A percentile compares a stretch with the other conserved stretches of the same genome.
Conservation (phyloP, 2,329 filamentous ascomycete species). For the Fusarium longipes region DNA sequence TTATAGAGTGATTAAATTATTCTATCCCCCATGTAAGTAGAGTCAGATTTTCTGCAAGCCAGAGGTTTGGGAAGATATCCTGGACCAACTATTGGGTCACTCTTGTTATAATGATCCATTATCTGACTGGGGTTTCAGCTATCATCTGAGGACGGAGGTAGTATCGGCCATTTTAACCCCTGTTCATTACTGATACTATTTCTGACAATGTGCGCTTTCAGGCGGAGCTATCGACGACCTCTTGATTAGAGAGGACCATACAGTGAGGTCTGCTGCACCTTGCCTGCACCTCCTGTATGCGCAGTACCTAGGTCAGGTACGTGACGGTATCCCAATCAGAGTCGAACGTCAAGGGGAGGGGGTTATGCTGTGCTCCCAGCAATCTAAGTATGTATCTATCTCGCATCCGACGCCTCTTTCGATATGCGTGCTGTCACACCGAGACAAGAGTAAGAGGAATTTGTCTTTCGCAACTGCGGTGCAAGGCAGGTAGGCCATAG, state of each 20-base stretch:
- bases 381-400: slow-evolving; percentile 15
- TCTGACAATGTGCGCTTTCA: neutral
- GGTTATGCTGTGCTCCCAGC: slow-evolving; percentile 15
- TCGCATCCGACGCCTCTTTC: slow-evolving; percentile 40
- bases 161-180: neutral
- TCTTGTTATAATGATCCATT: neutral
- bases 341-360: neutral
- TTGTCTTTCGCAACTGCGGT: slow-evolving; percentile 16
- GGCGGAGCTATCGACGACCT: neutral
- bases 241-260: neutral
- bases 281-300: neutral
- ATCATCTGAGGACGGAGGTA: neutral
- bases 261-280: neutral
- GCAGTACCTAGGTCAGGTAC: too few species aligned
- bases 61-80: too few species aligned
- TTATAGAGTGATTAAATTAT: too few species aligned
- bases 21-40: too few species aligned
- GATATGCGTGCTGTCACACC: slow-evolving; percentile 23
- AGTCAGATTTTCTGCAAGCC: too few species aligned
- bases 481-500: slow-evolving; percentile 15
- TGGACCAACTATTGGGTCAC: neutral
- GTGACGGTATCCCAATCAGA: too few species aligned
- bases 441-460: slow-evolving; percentile 19
- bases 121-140: slow-evolving; percentile 13
- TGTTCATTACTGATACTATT: slow-evolving; percentile 1